Evolutionary conservation across 1,284 basidiomycete genomes (phyloP).

Genomic region (Ceratobasidium sp.): DNA sequence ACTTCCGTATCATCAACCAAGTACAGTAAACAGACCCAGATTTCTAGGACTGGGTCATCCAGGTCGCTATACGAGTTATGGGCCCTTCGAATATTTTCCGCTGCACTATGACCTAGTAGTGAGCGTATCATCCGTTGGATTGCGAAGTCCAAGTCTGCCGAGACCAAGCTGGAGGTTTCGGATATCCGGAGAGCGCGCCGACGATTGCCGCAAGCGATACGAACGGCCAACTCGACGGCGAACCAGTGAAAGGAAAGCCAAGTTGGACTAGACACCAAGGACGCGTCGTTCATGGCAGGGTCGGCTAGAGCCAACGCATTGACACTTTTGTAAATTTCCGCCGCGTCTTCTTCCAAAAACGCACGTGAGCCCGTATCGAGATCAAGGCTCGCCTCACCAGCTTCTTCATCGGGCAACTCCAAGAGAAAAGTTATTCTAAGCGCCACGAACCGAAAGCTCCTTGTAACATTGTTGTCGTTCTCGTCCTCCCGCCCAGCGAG

Average conservation of each 20-base stretch:
- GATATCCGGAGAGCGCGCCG: constrained; percentile 46
- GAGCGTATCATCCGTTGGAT: constrained; percentile 56
- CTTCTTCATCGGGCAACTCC: background rate
- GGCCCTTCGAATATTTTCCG: constrained; percentile 58
- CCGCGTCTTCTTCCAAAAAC: constrained; percentile 27
- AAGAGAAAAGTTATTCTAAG: constrained; percentile 11
- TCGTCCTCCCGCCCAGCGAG: constrained; percentile 4
- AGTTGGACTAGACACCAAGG: background rate
- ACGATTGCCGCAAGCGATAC: constrained; percentile 46
- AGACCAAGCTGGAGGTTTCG: constrained; percentile 48
- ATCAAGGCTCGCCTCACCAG: constrained; percentile 6
- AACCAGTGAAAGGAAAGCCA: constrained; percentile 65
- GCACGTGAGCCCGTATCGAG: background rate
- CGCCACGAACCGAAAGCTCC: constrained; percentile 30
- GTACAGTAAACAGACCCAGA: constrained; percentile 58
- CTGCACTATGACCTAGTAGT: constrained; percentile 64
- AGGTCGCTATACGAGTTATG: constrained; percentile 54
- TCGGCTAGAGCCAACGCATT: constrained; percentile 7
- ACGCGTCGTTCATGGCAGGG: constrained; percentile 23
- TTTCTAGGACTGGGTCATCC: constrained; percentile 72
- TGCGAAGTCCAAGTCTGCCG: constrained; percentile 49
- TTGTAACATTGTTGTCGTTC: constrained; percentile 9
- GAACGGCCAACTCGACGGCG: constrained; percentile 63
- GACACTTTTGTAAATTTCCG: constrained; percentile 16
- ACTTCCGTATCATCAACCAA: constrained; percentile 28